phyloP scores from a whole-genome alignment of 345 rosid genomes.

The Populus davidiana region DNA sequence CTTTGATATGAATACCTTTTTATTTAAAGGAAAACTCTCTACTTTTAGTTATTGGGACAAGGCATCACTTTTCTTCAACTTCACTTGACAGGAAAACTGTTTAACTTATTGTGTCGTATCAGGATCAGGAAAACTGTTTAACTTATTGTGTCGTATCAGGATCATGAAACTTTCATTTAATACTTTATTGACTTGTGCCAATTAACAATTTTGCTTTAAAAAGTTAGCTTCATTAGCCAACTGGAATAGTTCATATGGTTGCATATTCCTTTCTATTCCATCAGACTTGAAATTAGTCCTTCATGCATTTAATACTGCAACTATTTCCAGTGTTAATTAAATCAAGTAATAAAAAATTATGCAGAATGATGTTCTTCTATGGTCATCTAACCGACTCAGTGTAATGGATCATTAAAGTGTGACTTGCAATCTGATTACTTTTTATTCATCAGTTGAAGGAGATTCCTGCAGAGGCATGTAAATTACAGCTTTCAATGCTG shows the following conservation, averaged over 20 bases:
- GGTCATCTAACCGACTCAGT: not conserved
- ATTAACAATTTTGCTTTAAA: not conserved
- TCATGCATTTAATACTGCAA: not conserved
- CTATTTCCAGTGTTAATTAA: not conserved
- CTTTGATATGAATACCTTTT: not conserved
- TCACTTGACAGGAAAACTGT: not conserved
- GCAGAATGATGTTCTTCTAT: not conserved
- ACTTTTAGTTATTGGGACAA: not conserved
- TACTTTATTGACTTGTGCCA: not conserved
- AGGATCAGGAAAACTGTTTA: not conserved
- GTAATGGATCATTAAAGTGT: not conserved
- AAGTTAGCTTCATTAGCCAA: not conserved
- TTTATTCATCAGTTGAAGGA: slow-evolving; percentile 65
- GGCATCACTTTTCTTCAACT: not conserved
- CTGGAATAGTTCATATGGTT: not conserved
- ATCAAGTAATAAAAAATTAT: not conserved
- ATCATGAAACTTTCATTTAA: not conserved
- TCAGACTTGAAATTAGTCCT: not conserved
- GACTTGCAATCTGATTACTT: slow-evolving; percentile 16
- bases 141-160: not conserved
- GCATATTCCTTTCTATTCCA: not conserved
- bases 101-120: too few species aligned
- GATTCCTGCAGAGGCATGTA: slow-evolving; percentile 78
- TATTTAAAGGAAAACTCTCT: not conserved
- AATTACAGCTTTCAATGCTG: slow-evolving; percentile 60